Base-by-base conservation (phyloP, 139 green algal species). In the Chlorella sp. region DNA sequence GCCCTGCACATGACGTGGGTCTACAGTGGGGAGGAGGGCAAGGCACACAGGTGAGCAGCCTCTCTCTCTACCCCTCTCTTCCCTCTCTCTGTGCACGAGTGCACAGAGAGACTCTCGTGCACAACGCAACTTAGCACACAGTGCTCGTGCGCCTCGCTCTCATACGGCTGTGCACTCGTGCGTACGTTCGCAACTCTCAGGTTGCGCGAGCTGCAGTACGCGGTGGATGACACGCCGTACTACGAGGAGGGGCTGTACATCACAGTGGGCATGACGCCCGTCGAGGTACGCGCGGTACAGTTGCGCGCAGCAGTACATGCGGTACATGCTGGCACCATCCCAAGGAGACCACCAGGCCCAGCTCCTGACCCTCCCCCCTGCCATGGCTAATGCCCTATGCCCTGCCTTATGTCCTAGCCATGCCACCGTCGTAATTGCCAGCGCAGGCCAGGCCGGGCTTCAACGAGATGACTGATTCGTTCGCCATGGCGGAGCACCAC, bases 1-100 rank as follows among this genome's bases (percentile, higher is more conserved):
- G 77, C 77, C 72, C 35, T 74, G 3, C 77, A 82, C 67, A 74
- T 82, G 35, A 71, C 77, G 27, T 82, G 77, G 77, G 67, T 75
- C 29, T 71, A 75, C 36, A 62, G 77, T 27, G 50, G 62, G 63
- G 77, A 82, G 60, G 10, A 50, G 31, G 77, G 77, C 60, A 82
- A 82, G 76, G 74, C 67, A 32, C 31, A 55, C 32, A 70, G 33
- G 31, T 70, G 10, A 70, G 31, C 27, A 10, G 29, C 29, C 27
- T 67, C 27, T 67, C 27, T 67, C 29, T 67, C 59, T 31, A 66
- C 23, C 59, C n/a, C 59, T 55, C 42, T 17, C 42, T 24, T 55
- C 17, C 42, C 10, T 17, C 42, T 55, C 42, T 55, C 42, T 55
- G 42, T 55, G 42, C 42, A 24, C 10, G 42, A 55, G 42, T 55